Conservation (phyloP, 148 eudicot species). For the Polygonum aviculare region DNA sequence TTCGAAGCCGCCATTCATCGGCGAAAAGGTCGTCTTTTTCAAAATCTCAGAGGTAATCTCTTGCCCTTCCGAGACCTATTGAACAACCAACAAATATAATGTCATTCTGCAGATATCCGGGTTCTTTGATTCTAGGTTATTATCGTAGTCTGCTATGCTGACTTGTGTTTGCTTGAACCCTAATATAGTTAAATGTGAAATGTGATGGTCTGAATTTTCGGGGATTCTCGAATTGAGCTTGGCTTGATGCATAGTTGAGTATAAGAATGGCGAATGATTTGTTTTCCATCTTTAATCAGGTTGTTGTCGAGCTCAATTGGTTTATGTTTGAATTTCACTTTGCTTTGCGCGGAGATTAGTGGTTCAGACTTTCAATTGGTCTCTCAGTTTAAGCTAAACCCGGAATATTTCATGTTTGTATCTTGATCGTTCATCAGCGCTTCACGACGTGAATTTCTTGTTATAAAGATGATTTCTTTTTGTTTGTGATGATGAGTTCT, state of each 20-base stretch:
- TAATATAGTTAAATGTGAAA: neutral
- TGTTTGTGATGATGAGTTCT: too few relatives aligned
- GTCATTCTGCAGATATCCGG: neutral
- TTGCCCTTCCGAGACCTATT: neutral
- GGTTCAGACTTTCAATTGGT: neutral
- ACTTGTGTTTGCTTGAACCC: neutral
- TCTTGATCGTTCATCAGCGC: neutral
- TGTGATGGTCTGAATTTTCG: neutral
- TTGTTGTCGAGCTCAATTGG: neutral
- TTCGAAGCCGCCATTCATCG: slow-evolving; percentile 3
- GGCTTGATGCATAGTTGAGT: too few relatives aligned
- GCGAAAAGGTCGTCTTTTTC: neutral
- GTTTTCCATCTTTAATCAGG: neutral
- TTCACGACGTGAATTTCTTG: too few relatives aligned
- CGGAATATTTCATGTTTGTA: neutral
- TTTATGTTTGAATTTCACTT: neutral
- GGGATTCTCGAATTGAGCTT: neutral
- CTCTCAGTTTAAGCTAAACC: neutral
- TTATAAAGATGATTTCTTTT: too few relatives aligned
- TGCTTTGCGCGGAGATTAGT: neutral
- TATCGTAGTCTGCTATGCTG: neutral
- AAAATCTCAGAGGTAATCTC: slow-evolving; percentile 3
- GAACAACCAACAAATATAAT: neutral
- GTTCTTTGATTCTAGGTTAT: neutral
- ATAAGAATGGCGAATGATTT: neutral